phyloP scores from a whole-genome alignment of 2,329 filamentous ascomycete species.

The Exserohilum rostratum region DNA sequence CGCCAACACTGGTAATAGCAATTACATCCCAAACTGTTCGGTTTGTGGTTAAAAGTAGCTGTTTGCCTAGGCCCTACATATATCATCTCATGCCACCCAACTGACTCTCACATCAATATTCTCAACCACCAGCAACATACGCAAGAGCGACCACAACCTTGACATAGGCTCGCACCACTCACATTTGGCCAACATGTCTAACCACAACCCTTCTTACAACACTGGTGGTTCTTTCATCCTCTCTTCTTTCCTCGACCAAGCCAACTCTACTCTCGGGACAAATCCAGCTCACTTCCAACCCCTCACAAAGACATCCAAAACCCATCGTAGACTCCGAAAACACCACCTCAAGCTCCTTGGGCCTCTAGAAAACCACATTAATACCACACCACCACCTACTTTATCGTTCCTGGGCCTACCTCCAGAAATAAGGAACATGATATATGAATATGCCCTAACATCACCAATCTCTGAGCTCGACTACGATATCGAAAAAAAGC shows the following conservation, averaged over 20 bases:
- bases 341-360: slow-evolving; percentile 6
- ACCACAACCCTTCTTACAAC: not conserved
- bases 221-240: too few species aligned
- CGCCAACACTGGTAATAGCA: not conserved
- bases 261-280: not conserved
- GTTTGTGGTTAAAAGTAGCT: not conserved
- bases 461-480: slow-evolving; percentile 3
- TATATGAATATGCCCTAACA: slow-evolving; percentile 18
- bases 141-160: not conserved
- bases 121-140: not conserved
- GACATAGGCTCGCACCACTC: not conserved
- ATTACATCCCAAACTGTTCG: not conserved
- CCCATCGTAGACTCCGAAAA: slow-evolving; percentile 1
- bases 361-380: not conserved
- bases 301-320: not conserved
- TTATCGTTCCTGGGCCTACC: slow-evolving; percentile 19
- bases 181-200: not conserved
- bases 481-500: slow-evolving; percentile 4
- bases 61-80: not conserved
- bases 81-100: not conserved
- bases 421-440: slow-evolving; percentile 18
- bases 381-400: not conserved
- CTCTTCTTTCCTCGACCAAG: not conserved
- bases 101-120: not conserved
- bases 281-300: not conserved